These are phyloP conservation scores for Magnaporthiopsis poae DNA, from an alignment of 2,329 filamentous ascomycete species.

Conservation along the genomic window DNA sequence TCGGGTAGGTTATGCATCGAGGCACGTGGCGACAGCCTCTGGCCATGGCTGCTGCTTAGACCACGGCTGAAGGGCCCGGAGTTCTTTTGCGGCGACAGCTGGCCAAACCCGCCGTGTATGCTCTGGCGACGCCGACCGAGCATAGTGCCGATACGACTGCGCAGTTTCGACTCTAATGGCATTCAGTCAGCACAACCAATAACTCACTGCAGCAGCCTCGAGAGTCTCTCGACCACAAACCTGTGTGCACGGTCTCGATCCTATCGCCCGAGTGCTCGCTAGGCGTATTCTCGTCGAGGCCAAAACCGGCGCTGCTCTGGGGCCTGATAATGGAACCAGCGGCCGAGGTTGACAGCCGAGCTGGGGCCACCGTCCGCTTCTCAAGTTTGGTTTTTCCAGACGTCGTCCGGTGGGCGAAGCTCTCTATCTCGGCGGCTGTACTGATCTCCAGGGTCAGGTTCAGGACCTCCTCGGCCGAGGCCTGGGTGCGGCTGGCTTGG, in stretches of 20 bases:
- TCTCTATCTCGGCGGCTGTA: constrained; percentile 76
- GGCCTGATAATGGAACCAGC: constrained; percentile 22
- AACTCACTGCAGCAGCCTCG: background rate
- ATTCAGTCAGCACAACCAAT: constrained; percentile 17
- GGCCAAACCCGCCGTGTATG: constrained; percentile 52
- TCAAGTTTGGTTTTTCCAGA: constrained; percentile 35
- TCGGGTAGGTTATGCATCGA: constrained; percentile 52
- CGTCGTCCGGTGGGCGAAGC: constrained; percentile 44
- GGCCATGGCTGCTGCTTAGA: constrained; percentile 54
- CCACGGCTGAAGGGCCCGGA: constrained; percentile 47
- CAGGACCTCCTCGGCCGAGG: constrained; percentile 68
- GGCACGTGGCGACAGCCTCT: constrained; percentile 44
- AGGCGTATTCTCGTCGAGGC: constrained; percentile 27
- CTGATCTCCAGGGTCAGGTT: constrained; percentile 77
- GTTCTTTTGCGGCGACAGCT: constrained; percentile 43
- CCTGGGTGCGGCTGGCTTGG: constrained; percentile 64
- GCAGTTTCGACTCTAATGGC: constrained; percentile 42
- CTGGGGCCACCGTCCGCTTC: constrained; percentile 27
- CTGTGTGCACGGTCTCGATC: constrained; percentile 27
- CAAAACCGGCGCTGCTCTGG: constrained; percentile 14
- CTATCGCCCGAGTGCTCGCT: constrained; percentile 36
- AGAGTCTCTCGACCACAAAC: constrained; percentile 9
- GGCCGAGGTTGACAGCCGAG: constrained; percentile 30
- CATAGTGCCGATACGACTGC: constrained; percentile 60
- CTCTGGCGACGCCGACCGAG: constrained; percentile 57